phyloP scores from a whole-genome alignment of 2,329 filamentous ascomycete species.

The Westerdykella ornata region DNA sequence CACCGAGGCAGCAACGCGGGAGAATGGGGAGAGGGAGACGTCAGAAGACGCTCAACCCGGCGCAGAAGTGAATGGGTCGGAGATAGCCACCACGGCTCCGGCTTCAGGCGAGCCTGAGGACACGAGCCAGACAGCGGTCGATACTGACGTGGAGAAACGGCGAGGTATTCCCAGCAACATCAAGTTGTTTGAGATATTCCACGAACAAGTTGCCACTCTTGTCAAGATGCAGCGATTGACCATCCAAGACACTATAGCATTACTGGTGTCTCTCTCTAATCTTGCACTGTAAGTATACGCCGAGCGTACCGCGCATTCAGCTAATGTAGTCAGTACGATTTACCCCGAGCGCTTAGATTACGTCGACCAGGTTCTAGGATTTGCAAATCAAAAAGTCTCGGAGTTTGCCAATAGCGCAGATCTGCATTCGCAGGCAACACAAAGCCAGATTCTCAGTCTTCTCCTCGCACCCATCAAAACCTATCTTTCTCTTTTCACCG shows the following conservation, averaged over 20 bases:
- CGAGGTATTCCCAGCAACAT: constrained; percentile 66
- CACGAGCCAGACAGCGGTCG: constrained; percentile 30
- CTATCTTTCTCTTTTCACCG: constrained; percentile 94
- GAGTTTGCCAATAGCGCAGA: constrained; percentile 95
- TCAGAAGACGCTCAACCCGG: constrained; percentile 22
- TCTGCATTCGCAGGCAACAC: constrained; percentile 77
- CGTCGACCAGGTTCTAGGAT: constrained; percentile 86
- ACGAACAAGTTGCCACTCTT: constrained; percentile 87
- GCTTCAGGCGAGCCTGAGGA: constrained; percentile 31
- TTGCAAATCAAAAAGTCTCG: constrained; percentile 76
- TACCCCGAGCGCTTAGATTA: constrained; percentile 91
- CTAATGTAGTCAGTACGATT: constrained; percentile 58
- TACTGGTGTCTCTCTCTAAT: constrained; percentile 89
- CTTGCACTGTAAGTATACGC: constrained; percentile 59
- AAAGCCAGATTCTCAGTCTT: constrained; percentile 81
- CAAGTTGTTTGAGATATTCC: constrained; percentile 94
- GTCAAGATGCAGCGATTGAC: constrained; percentile 86
- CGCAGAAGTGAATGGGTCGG: constrained; percentile 24
- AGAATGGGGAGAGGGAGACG: constrained; percentile 32
- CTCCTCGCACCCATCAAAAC: constrained; percentile 85
- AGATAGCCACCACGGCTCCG: constrained; percentile 26
- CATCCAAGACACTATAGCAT: constrained; percentile 88
- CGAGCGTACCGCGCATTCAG: neutral
- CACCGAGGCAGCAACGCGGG: constrained; percentile 24
- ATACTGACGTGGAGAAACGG: constrained; percentile 41